These are phyloP conservation scores for Aureobasidium lini DNA, from an alignment of 2,329 filamentous ascomycete genomes.

Conservation along the genomic window DNA sequence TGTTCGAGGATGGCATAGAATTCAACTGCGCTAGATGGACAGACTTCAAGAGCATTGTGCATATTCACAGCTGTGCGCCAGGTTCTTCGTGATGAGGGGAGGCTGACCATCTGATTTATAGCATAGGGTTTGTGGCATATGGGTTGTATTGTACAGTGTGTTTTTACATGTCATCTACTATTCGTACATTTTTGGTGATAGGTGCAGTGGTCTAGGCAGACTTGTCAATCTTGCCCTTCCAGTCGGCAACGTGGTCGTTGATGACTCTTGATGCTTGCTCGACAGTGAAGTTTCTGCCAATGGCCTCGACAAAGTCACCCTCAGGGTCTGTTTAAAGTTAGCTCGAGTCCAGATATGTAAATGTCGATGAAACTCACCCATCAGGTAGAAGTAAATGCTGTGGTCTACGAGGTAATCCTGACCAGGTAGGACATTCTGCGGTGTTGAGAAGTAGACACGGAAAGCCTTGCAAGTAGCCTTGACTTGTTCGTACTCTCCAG, in stretches of 20 bases:
- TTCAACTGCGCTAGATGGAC: too few relatives aligned
- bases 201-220: slow-evolving; percentile 10
- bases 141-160: slow-evolving; percentile 2
- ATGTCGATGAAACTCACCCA: slow-evolving; percentile 50
- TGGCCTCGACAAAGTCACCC: slow-evolving; percentile 94
- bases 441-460: slow-evolving; percentile 94
- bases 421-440: slow-evolving; percentile 76
- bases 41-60: too few relatives aligned
- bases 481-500: slow-evolving; percentile 87
- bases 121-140: too few relatives aligned
- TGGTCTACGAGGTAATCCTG: slow-evolving; percentile 98
- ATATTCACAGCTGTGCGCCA: too few relatives aligned
- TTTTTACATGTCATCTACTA: neutral
- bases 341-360: neutral
- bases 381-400: slow-evolving; percentile 98
- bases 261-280: slow-evolving; percentile 80
- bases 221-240: slow-evolving; percentile 53
- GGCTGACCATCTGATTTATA: too few relatives aligned
- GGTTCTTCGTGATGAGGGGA: too few relatives aligned
- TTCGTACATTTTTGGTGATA: neutral
- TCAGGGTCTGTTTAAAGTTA: slow-evolving; percentile 61
- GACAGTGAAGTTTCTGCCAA: slow-evolving; percentile 89
- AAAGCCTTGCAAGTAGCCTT: slow-evolving; percentile 94
- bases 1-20: too few relatives aligned
- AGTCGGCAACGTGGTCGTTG: slow-evolving; percentile 74